A percentile compares a stretch with the other conserved stretches of the same genome.
phyloP scores from a whole-genome alignment of 129 eudicot genomes.

The Flaveria bidentis region DNA sequence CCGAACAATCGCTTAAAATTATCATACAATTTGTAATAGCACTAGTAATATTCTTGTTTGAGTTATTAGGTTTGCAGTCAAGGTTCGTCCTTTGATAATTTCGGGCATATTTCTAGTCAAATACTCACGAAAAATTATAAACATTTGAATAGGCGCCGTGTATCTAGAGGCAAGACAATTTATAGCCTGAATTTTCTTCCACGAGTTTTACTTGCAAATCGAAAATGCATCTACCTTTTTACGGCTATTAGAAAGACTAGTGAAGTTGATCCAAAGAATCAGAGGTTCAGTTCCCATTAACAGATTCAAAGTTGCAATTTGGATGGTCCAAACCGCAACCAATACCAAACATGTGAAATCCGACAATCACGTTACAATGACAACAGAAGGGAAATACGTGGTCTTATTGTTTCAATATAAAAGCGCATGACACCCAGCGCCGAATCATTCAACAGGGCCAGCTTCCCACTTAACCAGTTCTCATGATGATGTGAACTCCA shows the following conservation, averaged over 20 bases:
- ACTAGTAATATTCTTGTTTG: too few relatives aligned
- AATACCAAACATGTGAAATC: constrained; percentile 20
- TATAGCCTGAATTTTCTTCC: too few relatives aligned
- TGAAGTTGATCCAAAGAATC: neutral
- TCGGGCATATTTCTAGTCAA: neutral
- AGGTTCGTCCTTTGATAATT: too few relatives aligned
- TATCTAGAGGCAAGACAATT: neutral
- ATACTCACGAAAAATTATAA: neutral
- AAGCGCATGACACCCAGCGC: neutral
- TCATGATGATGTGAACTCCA: constrained; percentile 73
- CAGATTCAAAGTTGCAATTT: neutral
- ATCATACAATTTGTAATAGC: too few relatives aligned
- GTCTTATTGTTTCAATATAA: constrained; percentile 24
- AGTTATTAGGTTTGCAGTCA: too few relatives aligned
- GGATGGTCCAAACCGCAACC: constrained; percentile 2
- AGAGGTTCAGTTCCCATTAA: too few relatives aligned
- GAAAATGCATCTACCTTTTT: neutral
- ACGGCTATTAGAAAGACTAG: neutral
- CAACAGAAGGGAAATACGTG: constrained; percentile 21
- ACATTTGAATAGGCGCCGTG: neutral
- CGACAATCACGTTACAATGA: constrained; percentile 15
- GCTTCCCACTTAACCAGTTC: constrained; percentile 40
- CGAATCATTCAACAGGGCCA: neutral
- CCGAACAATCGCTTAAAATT: too few relatives aligned
- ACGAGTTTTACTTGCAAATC: too few relatives aligned